phyloP scores from a whole-genome alignment of 2,329 filamentous ascomycete genomes.

The Aspergillus oerlinghausenensis region DNA sequence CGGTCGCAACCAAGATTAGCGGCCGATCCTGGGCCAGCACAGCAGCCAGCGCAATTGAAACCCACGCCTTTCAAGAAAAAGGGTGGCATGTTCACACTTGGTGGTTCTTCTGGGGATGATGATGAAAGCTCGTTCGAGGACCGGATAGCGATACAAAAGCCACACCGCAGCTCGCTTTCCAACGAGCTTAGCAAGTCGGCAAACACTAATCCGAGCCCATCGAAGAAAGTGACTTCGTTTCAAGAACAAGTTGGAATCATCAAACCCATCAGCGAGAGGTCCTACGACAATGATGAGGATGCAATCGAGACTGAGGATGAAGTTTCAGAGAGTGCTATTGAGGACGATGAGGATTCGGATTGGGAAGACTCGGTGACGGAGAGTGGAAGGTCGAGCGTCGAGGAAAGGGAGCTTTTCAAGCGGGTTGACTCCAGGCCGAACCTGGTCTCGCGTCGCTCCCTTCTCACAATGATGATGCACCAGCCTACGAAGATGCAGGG shows the following conservation, averaged over 20 bases:
- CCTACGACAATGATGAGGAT: conserved; percentile 49
- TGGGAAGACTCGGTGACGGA: conserved; percentile 69
- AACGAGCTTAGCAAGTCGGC: conserved; percentile 48
- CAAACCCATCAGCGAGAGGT: conserved; percentile 54
- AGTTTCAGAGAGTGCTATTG: conserved; percentile 77
- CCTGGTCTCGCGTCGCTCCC: conserved; percentile 76
- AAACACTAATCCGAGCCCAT: conserved; percentile 27
- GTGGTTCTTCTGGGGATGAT: conserved; percentile 82
- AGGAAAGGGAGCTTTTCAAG: conserved; percentile 73
- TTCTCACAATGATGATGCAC: conserved; percentile 85
- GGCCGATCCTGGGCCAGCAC: conserved; percentile 46
- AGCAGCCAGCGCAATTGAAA: conserved; percentile 59
- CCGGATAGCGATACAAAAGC: conserved; percentile 50
- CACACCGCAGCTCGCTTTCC: conserved; percentile 51
- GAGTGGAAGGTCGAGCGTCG: conserved; percentile 75
- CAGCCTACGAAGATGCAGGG: conserved; percentile 71
- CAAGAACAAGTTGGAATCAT: conserved; percentile 70
- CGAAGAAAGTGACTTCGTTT: conserved; percentile 78
- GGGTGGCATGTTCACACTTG: conserved; percentile 63
- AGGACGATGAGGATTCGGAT: conserved; percentile 61
- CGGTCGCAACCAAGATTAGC: conserved; percentile 57
- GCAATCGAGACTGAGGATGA: conserved; percentile 61
- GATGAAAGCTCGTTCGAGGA: conserved; percentile 70
- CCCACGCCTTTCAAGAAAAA: conserved; percentile 58
- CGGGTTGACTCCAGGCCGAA: conserved; percentile 85